These are phyloP conservation scores for Erysimum cheiranthoides DNA, from an alignment of 345 rosid species.

Conservation along the genomic window DNA sequence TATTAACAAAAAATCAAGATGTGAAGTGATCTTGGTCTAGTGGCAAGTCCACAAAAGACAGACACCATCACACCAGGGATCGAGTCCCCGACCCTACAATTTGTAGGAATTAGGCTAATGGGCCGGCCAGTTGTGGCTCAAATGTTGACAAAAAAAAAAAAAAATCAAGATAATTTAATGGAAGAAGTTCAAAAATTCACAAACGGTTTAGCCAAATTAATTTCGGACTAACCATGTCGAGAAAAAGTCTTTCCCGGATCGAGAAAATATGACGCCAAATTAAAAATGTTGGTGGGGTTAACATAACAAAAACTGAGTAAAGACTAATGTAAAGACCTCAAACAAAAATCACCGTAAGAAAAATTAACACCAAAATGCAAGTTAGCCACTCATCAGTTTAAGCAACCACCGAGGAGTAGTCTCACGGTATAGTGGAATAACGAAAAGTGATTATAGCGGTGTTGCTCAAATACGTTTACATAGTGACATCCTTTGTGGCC, in stretches of 20 bases:
- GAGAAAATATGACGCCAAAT: background rate
- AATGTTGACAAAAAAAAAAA: no score
- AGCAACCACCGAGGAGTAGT: no score
- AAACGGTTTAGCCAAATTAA: background rate
- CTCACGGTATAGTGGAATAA: no score
- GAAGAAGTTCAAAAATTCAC: background rate
- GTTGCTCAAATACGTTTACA: no score
- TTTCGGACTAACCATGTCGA: background rate
- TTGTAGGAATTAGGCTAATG: no score
- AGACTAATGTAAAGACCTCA: background rate
- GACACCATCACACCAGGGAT: no score
- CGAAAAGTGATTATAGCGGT: no score
- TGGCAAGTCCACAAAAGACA: no score
- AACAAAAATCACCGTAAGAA: background rate
- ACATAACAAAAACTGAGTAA: background rate
- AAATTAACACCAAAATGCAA: background rate
- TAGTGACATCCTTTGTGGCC: no score
- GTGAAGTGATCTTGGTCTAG: no score
- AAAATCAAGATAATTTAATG: background rate
- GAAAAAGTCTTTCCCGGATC: background rate
- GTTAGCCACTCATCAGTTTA: background rate
- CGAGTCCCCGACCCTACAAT: no score
- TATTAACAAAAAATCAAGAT: background rate
- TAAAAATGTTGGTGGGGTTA: background rate
- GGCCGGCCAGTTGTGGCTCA: no score